These are phyloP conservation scores for Cladophialophora exuberans DNA, from an alignment of 2,329 filamentous ascomycete species.

Conservation along the genomic window DNA sequence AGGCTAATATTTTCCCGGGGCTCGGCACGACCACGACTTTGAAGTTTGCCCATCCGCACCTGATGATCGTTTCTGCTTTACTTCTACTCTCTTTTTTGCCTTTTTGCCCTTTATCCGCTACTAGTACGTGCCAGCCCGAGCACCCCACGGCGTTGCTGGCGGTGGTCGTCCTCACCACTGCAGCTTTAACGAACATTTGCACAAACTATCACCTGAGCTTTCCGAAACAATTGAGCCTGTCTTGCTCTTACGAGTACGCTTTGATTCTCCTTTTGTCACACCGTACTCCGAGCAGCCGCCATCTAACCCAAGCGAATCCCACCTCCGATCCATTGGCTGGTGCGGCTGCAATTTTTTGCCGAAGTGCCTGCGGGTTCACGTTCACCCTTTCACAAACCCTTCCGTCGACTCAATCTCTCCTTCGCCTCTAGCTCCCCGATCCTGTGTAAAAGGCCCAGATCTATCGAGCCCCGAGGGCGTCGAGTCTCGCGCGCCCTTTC, in stretches of 20 bases:
- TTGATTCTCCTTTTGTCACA: not conserved
- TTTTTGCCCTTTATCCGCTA: not conserved
- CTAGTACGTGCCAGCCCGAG: not conserved
- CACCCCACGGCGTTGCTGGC: not conserved
- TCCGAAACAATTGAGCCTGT: not conserved
- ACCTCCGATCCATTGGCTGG: not conserved
- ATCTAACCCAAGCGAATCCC: slow-evolving; percentile 3
- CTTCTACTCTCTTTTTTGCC: not conserved
- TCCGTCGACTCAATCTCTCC: not conserved
- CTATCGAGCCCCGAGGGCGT: too few species aligned
- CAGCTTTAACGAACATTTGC: not conserved
- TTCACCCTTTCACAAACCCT: not conserved
- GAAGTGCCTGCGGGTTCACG: slow-evolving; percentile 1
- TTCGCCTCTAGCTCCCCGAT: not conserved
- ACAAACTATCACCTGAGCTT: not conserved
- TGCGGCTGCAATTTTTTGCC: slow-evolving; percentile 6
- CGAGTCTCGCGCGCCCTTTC: not conserved
- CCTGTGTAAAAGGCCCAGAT: too few species aligned
- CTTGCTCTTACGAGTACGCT: not conserved
- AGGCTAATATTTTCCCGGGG: slow-evolving; percentile 9
- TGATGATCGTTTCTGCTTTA: slow-evolving; percentile 15
- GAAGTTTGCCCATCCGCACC: not conserved
- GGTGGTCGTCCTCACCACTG: not conserved
- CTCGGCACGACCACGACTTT: not conserved
- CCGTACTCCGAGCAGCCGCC: not conserved